Conservation (phyloP, 2,329 filamentous ascomycete species). For the Ascochyta clinopodiicola region DNA sequence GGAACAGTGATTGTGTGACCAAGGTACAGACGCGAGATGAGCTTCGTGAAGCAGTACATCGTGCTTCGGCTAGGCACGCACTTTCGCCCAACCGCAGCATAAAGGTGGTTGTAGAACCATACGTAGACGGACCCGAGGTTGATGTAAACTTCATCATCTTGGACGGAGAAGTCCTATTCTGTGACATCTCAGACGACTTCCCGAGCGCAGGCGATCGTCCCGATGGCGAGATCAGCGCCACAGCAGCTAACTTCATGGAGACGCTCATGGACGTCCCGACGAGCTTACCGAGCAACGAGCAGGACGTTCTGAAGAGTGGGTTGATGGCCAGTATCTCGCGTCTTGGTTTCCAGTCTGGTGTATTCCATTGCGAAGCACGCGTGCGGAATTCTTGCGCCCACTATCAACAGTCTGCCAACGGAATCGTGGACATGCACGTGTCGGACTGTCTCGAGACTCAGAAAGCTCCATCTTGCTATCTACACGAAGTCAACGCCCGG, state of each 20-base stretch:
- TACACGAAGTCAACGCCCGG: constrained; percentile 28
- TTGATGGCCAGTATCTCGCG: too few relatives aligned
- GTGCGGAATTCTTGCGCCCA: too few relatives aligned
- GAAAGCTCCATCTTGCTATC: constrained; percentile 8
- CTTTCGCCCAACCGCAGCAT: neutral
- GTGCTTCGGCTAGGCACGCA: constrained; percentile 1
- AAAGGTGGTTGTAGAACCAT: constrained; percentile 35
- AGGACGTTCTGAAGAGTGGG: too few relatives aligned
- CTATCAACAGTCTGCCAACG: too few relatives aligned
- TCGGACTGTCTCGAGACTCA: neutral
- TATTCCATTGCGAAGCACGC: too few relatives aligned
- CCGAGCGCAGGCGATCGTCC: constrained; percentile 5
- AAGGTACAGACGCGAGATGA: constrained; percentile 36
- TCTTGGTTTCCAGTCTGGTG: too few relatives aligned
- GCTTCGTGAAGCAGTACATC: constrained; percentile 23
- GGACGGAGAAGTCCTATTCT: constrained; percentile 17
- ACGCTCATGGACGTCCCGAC: constrained; percentile 6
- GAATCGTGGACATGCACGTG: too few relatives aligned
- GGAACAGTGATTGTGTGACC: constrained; percentile 31
- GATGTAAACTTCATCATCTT: constrained; percentile 17
- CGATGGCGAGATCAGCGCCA: neutral
- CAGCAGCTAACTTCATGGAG: constrained; percentile 5
- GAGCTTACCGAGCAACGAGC: neutral
- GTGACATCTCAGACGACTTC: constrained; percentile 15
- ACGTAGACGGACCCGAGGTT: constrained; percentile 20